Base-by-base conservation (phyloP, 129 eudicot genomes). In the Arctium minus region DNA sequence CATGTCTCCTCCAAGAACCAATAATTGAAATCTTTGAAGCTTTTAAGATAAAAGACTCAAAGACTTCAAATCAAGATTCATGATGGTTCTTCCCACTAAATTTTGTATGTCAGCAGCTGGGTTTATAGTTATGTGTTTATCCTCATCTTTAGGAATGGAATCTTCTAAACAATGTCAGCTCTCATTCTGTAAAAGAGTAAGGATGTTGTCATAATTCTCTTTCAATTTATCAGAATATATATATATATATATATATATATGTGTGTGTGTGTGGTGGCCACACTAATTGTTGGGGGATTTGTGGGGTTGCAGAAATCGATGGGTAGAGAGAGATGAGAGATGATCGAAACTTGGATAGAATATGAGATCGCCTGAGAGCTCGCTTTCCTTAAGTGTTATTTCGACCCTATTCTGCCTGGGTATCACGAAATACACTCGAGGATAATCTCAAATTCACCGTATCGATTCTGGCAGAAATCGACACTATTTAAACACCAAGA, bases 1-100 rank as follows among this genome's bases (percentile, higher is more conserved):
- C 87, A 79, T 79, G 87, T 73, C 87, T 84, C 76, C 87, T 79
- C 76, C 87, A 79, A 84, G 87, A 84, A 79, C 64, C 71, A 84
- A 84, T 79, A 65, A 84, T 84, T 83, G 75, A 33, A 46, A 42
- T 31, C 48, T 78, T 84, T 84, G 79, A 78, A 74, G 70, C 87
- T 84, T 84, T 84, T 84, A 73, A 84, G 80, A 73, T 78, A 84
- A 81, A 72, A 69, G 87, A 78, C 39, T 73, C 79, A 31, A 60
- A 32, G 87, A 72, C 87, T 79, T 84, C 80, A 84, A 78, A 84
- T 53, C 82, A 71, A 83, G 68, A 78, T 72, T 72, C 75, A 84
- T 84, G 44, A 84, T 84, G n/a, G 70, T 37, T 84, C 79, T 73
- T 79, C 42, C 80, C 87, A 79, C 84, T 84, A 74, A 64, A 8